Evolutionary conservation across 495 filamentous ascomycete species (phyloP).

Genomic region (Trypethelium eluteriae): DNA sequence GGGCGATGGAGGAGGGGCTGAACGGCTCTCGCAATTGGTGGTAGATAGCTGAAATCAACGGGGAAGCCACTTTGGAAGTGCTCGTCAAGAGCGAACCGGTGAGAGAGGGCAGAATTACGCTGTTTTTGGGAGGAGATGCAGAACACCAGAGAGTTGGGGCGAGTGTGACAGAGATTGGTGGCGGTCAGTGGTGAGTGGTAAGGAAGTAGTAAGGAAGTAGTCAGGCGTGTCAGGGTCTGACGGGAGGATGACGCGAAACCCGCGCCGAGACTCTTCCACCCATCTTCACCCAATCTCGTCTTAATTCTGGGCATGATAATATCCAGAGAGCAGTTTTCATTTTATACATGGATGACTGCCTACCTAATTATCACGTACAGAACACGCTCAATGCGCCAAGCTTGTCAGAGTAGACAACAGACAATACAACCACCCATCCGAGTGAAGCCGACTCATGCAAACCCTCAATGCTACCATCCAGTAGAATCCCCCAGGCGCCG

Average conservation of each 20-base stretch:
- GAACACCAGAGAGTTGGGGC: not conserved
- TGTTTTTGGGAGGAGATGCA: not conserved
- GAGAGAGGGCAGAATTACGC: not conserved
- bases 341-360: too few relatives aligned
- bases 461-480: too few relatives aligned
- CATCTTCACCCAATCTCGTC: not conserved
- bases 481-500: too few relatives aligned
- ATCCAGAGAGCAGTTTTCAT: too few relatives aligned
- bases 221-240: not conserved
- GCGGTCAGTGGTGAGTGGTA: not conserved
- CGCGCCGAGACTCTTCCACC: not conserved
- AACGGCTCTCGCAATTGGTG: slow-evolving; percentile 3
- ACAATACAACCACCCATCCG: too few relatives aligned
- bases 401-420: too few relatives aligned
- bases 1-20: not conserved
- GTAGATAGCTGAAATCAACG: not conserved
- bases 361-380: too few relatives aligned
- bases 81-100: slow-evolving; percentile 1
- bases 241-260: not conserved
- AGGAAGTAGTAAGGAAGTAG: not conserved
- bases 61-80: slow-evolving; percentile 9
- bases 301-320: not conserved
- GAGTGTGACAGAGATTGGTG: not conserved
- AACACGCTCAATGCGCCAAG: too few relatives aligned
- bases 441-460: too few relatives aligned